phyloP scores from a whole-genome alignment of 2,329 filamentous ascomycete genomes.

The Purpureocillium takamizusanense region DNA sequence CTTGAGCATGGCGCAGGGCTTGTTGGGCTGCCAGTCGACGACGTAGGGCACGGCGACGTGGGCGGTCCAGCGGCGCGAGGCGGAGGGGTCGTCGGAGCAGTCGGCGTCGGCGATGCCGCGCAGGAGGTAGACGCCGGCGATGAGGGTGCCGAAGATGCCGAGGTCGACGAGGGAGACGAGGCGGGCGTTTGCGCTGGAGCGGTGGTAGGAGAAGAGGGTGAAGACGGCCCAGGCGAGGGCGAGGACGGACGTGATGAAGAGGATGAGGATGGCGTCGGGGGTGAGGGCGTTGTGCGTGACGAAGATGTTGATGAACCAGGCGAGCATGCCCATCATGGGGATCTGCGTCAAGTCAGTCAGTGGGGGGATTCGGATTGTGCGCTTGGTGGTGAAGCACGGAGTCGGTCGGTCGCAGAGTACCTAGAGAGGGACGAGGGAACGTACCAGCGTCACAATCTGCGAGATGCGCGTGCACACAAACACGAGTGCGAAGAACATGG shows the following conservation, averaged over 20 bases:
- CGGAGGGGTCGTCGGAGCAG: slow-evolving; percentile 52
- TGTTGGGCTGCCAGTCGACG: slow-evolving; percentile 50
- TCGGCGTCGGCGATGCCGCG: slow-evolving; percentile 51
- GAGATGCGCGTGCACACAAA: slow-evolving; percentile 55
- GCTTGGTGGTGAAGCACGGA: too few relatives aligned
- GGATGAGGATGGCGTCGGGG: slow-evolving; percentile 52
- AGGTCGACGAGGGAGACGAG: slow-evolving; percentile 55
- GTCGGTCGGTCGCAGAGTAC: too few relatives aligned
- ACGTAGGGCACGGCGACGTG: slow-evolving; percentile 49
- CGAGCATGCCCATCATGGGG: slow-evolving; percentile 56
- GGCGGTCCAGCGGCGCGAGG: slow-evolving; percentile 40
- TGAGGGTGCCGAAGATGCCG: slow-evolving; percentile 53
- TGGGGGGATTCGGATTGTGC: too few relatives aligned
- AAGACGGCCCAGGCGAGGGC: slow-evolving; percentile 54
- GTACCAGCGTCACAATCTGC: slow-evolving; percentile 55
- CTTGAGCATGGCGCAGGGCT: slow-evolving; percentile 88
- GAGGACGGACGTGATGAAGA: slow-evolving; percentile 59
- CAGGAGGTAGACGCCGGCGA: slow-evolving; percentile 51
- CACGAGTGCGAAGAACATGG: slow-evolving; percentile 54
- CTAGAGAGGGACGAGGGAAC: slow-evolving; percentile 8
- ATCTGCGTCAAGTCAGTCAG: slow-evolving; percentile 33
- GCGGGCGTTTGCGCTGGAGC: slow-evolving; percentile 48
- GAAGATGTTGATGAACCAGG: slow-evolving; percentile 56
- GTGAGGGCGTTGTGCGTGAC: slow-evolving; percentile 47
- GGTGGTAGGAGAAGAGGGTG: slow-evolving; percentile 59